Base-by-base conservation (phyloP, 2,329 filamentous ascomycete species). In the Ophiostoma sp. region DNA sequence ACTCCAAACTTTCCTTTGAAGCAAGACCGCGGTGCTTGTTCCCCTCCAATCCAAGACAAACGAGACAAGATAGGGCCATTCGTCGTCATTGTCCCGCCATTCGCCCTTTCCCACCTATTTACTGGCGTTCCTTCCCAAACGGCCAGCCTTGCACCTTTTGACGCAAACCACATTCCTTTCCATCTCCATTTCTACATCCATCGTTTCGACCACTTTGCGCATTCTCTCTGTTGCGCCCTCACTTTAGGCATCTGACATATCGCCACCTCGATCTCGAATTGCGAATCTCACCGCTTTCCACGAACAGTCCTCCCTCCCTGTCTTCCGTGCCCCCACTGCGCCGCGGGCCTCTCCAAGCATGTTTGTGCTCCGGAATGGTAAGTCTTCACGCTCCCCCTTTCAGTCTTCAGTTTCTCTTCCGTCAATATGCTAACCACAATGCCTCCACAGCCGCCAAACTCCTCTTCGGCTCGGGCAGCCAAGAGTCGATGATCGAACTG, bases 401-500 rank as follows among this genome's bases (percentile, higher is more conserved):
- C 55, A 9, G 33, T 11, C 31, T 42, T 11, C 8, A 52, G 5
- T n/a, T 22, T 50, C 9, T 6, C 11, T 15, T 17, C 6, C 42
- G 15, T 55, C 28, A 39, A n/a, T 17, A 15, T 69, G 45, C 15
- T 73, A 25, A 70, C 72, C 42, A 12, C 28, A 25, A 7, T 15
- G 4, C 15, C 31, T 4, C 25, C 2, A 11, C 80, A 97, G 94
- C 97, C 78, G 93, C 93, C 83, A 98, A 97, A 84, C 91, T 96
- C 80, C 90, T 98, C 80, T 98, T 98, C 81, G 94, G 97, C 80
- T 89, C 87, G 75, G 89, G 89, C 79, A 93, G 90, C 81, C 95
- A 98, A 82, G 95, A 98, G 85, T 92, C 94, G 66, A 90, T 99
- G 80, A 94, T 97, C 83, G 95, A 98, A 81, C 91, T 99, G 59